These are phyloP conservation scores for Papiliotrema fonsecae DNA, from an alignment of 1,284 basidiomycete species.

Conservation along the genomic window DNA sequence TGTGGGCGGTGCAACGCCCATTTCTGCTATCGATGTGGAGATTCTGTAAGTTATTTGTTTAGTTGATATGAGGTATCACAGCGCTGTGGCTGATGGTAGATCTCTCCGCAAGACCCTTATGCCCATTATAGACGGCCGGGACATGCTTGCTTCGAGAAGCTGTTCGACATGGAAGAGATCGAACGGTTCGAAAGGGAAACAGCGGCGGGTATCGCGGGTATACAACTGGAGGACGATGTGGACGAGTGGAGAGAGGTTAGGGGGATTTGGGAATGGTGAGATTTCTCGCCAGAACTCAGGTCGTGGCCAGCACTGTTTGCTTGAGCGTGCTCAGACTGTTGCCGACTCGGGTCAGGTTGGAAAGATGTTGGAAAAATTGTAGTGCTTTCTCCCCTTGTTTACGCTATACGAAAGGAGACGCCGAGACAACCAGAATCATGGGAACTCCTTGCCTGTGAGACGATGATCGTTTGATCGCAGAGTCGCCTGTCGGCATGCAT, in stretches of 20 bases:
- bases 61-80: neutral
- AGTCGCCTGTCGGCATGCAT: no score
- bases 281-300: no score
- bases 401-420: no score
- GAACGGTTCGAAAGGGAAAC: slow-evolving; percentile 26
- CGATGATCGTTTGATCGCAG: no score
- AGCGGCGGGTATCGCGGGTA: slow-evolving; percentile 11
- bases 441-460: no score
- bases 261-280: no score
- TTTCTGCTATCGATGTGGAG: slow-evolving; percentile 45
- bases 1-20: slow-evolving; percentile 40
- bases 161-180: slow-evolving; percentile 42
- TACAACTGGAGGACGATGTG: slow-evolving; percentile 3
- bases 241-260: slow-evolving; percentile 16
- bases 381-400: no score
- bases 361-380: no score
- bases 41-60: slow-evolving; percentile 18
- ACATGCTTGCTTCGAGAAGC: slow-evolving; percentile 35
- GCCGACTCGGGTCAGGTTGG: no score
- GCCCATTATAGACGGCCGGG: slow-evolving; percentile 36
- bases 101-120: slow-evolving; percentile 40
- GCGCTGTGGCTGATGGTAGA: slow-evolving; percentile 8
- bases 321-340: no score
- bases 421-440: no score
- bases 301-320: no score